These are phyloP conservation scores for Furcasterigmium sp. DNA, from an alignment of 2,329 filamentous ascomycete genomes.

Conservation along the genomic window DNA sequence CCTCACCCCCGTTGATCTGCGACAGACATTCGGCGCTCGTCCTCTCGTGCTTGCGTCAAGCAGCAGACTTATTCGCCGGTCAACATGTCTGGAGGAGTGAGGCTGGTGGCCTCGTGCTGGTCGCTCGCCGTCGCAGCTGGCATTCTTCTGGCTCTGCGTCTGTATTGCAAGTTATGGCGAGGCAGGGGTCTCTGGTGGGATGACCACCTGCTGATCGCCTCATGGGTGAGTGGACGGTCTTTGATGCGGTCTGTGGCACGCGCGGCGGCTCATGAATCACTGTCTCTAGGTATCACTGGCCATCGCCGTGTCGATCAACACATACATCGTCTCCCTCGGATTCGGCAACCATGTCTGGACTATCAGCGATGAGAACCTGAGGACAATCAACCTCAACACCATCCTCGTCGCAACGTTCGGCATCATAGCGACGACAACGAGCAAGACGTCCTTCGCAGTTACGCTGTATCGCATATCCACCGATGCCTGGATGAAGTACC, in stretches of 20 bases:
- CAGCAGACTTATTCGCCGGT: not conserved
- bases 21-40: not conserved
- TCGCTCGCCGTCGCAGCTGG: slow-evolving; percentile 16
- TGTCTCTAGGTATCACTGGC: slow-evolving; percentile 16
- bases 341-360: slow-evolving; percentile 15
- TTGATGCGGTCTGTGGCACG: not conserved
- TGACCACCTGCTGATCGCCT: slow-evolving; percentile 25
- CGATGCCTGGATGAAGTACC: slow-evolving; percentile 15
- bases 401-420: slow-evolving; percentile 15
- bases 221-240: slow-evolving; percentile 31
- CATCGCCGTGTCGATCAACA: slow-evolving; percentile 23
- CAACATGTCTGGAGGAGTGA: slow-evolving; percentile 14
- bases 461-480: slow-evolving; percentile 16
- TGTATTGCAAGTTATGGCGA: slow-evolving; percentile 30
- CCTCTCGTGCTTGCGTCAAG: not conserved
- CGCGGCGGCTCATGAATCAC: not conserved
- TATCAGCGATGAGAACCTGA: slow-evolving; percentile 12
- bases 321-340: slow-evolving; percentile 22
- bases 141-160: slow-evolving; percentile 21
- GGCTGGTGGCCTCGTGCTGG: slow-evolving; percentile 24
- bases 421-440: slow-evolving; percentile 14
- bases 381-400: slow-evolving; percentile 13
- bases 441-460: slow-evolving; percentile 16
- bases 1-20: not conserved
- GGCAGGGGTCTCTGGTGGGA: slow-evolving; percentile 30